Percentiles rank a stretch among this genome's conserved stretches.
phyloP scores from a whole-genome alignment of 805 yeast genomes.

The Suhomyces prunicola region DNA sequence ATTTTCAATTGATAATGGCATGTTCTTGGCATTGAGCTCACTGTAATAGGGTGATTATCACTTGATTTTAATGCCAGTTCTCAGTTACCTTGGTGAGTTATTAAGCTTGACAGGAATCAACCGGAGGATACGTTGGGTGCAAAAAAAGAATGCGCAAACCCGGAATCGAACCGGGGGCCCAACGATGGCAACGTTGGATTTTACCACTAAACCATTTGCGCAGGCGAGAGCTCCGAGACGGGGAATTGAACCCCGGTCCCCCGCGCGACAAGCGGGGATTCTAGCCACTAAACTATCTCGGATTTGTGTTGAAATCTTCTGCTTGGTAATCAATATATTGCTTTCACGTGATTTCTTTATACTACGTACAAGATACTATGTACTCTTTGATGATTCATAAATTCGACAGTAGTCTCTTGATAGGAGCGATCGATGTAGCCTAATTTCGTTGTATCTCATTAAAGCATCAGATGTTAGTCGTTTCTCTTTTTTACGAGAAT shows the following conservation, averaged over 20 bases:
- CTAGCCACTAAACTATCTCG: conserved; percentile 8
- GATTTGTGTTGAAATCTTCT: neutral
- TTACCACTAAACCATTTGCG: conserved; percentile 6
- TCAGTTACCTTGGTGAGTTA: too few species aligned
- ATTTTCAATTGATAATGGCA: too few species aligned
- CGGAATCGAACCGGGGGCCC: conserved; percentile 7
- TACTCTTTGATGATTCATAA: too few species aligned
- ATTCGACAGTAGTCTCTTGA: neutral
- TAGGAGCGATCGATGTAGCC: neutral
- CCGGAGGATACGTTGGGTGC: neutral
- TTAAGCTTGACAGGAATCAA: too few species aligned
- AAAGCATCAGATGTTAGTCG: too few species aligned
- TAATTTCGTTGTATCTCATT: neutral
- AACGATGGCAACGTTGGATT: conserved; percentile 6
- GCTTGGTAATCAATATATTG: neutral
- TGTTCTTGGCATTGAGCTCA: too few species aligned
- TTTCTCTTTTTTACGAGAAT: too few species aligned
- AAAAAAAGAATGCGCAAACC: conserved; percentile 2
- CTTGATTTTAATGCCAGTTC: too few species aligned
- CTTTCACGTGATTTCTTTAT: neutral
- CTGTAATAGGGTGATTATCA: too few species aligned
- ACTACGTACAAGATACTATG: too few species aligned
- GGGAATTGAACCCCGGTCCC: conserved; percentile 8
- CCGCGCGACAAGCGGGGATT: conserved; percentile 8
- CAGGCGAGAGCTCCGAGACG: conserved; percentile 3